Evolutionary conservation across 208 protist species (phyloP).

Genomic region (Leishmania arabica): DNA sequence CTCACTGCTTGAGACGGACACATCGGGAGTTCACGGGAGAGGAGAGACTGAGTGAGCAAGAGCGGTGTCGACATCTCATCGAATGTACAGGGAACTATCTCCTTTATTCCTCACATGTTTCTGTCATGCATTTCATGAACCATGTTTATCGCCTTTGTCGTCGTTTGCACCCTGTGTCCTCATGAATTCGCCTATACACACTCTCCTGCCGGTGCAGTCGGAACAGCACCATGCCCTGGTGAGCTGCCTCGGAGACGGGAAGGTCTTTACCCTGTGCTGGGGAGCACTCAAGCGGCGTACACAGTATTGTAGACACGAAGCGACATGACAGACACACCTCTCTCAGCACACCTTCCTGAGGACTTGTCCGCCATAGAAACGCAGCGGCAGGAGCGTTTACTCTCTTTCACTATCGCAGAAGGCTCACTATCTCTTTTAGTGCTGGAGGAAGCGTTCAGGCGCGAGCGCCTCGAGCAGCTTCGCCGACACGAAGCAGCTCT

Average conservation of each 20-base stretch:
- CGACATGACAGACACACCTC: background rate
- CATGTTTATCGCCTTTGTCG: conserved; percentile 5
- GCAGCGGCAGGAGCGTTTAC: conserved; percentile 17
- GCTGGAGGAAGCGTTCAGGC: conserved; percentile 16
- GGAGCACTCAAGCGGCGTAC: background rate
- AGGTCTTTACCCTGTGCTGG: background rate
- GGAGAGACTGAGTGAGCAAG: background rate
- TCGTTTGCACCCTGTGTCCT: background rate
- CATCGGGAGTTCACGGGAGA: background rate
- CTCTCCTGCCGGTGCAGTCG: background rate
- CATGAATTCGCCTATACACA: background rate
- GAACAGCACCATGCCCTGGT: background rate
- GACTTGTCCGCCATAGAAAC: conserved; percentile 4
- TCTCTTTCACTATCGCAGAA: conserved; percentile 19
- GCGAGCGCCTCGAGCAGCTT: conserved; percentile 29
- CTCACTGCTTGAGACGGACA: background rate
- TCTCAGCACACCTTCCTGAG: background rate
- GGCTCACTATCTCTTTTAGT: conserved; percentile 14
- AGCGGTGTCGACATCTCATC: background rate
- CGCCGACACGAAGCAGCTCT: conserved; percentile 19
- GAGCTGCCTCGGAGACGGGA: background rate
- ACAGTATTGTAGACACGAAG: background rate
- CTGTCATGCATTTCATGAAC: background rate
- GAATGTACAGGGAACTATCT: background rate
- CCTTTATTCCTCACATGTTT: background rate